Conservation (phyloP, 352 stramenopile species). For the Pythium rhizo-oryzae region DNA sequence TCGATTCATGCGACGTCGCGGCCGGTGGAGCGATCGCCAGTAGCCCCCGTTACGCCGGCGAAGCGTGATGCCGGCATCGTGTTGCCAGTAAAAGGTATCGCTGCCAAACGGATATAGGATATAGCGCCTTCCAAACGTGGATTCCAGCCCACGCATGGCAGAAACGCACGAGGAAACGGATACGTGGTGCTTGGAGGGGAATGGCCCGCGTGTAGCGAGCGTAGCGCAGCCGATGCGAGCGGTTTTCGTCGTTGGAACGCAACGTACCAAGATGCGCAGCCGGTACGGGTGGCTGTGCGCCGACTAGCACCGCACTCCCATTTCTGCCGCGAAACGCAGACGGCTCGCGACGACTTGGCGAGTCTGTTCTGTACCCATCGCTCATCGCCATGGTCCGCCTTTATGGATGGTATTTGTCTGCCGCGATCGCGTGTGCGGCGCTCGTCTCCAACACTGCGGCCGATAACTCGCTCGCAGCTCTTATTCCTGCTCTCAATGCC, state of each 20-base stretch:
- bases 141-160: too few relatives aligned
- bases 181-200: background rate
- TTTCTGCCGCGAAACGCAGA: background rate
- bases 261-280: background rate
- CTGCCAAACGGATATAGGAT: background rate
- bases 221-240: background rate
- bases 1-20: background rate
- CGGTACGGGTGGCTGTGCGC: too few relatives aligned
- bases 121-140: background rate
- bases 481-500: background rate
- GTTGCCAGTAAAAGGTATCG: background rate
- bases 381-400: conserved; percentile 16
- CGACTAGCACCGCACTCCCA: background rate
- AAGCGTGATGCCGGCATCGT: background rate
- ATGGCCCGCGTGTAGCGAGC: background rate
- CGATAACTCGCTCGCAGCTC: background rate
- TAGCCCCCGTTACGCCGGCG: background rate
- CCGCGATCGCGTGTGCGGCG: conserved; percentile 1
- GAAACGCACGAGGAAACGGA: conserved; percentile 10
- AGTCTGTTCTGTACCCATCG: background rate
- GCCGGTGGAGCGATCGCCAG: background rate
- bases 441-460: background rate
- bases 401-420: conserved; percentile 15
- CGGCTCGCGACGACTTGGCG: background rate
- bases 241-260: background rate